These are phyloP conservation scores for Nakazawaea ernobii DNA, from an alignment of 805 yeast genomes.

Conservation along the genomic window DNA sequence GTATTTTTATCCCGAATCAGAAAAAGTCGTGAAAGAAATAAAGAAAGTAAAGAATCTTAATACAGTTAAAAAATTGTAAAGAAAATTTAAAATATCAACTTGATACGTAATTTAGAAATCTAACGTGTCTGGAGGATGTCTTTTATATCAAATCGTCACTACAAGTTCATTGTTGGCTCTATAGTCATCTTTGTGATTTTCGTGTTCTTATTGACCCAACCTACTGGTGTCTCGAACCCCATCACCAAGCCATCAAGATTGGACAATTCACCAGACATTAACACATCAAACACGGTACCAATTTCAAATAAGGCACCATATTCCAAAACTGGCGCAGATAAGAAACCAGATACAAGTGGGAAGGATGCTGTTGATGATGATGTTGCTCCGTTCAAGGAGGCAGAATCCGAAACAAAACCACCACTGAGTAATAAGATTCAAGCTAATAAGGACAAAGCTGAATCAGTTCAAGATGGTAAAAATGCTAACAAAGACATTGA, in stretches of 20 bases:
- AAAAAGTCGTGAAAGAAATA: neutral
- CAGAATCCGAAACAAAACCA: constrained; percentile 6
- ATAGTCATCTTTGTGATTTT: constrained; percentile 45
- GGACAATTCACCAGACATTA: constrained; percentile 4
- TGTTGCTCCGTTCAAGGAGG: constrained; percentile 17
- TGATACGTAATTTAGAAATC: too few species aligned
- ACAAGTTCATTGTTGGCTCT: constrained; percentile 47
- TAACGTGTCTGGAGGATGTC: neutral
- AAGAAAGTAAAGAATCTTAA: neutral
- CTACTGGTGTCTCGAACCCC: constrained; percentile 28
- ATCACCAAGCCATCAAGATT: constrained; percentile 20
- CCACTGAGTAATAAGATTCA: constrained; percentile 4
- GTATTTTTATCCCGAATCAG: neutral
- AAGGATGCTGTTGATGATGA: constrained; percentile 7
- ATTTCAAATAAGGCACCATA: constrained; percentile 13
- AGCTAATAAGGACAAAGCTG: constrained; percentile 8
- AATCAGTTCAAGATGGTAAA: constrained; percentile 12
- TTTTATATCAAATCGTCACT: constrained; percentile 36
- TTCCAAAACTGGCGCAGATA: constrained; percentile 11
- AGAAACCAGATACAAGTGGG: neutral
- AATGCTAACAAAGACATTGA: constrained; percentile 6
- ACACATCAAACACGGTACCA: constrained; percentile 13
- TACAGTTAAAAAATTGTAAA: neutral
- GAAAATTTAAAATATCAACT: neutral
- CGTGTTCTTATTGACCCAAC: constrained; percentile 42